Evolutionary conservation across 345 rosid genomes (phyloP).

Genomic region (Eucalyptus camaldulensis): DNA sequence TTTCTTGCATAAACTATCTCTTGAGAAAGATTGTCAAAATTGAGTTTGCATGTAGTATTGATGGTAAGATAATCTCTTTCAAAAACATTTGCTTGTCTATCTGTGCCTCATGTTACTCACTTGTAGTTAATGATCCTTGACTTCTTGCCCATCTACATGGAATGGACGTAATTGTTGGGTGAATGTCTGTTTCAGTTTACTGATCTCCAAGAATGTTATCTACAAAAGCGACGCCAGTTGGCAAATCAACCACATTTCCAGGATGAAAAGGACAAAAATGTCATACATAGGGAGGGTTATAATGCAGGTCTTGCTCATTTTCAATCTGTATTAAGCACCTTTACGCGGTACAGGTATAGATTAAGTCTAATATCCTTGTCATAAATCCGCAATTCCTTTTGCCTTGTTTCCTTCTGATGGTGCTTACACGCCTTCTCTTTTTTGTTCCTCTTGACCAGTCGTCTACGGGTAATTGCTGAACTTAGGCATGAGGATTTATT

Average conservation of each 20-base stretch:
- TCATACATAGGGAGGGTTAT: conserved; percentile 71
- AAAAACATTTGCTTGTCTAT: background rate
- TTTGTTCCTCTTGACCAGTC: conserved; percentile 31
- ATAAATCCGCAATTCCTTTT: background rate
- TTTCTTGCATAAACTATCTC: background rate
- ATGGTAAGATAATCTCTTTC: background rate
- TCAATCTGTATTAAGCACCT: conserved; percentile 77
- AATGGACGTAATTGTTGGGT: background rate
- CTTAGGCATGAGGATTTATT: conserved; percentile 90
- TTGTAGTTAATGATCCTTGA: background rate
- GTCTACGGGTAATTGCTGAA: conserved; percentile 93
- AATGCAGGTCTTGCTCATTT: conserved; percentile 79
- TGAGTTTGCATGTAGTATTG: background rate
- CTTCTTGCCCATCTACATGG: background rate
- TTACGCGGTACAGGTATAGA: conserved; percentile 79
- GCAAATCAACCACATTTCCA: conserved; percentile 43
- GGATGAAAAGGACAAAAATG: conserved; percentile 52
- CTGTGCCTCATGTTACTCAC: background rate
- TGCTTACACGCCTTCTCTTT: background rate
- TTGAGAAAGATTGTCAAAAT: background rate
- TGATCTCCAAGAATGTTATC: conserved; percentile 92
- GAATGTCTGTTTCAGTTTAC: conserved; percentile 44
- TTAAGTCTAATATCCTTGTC: background rate
- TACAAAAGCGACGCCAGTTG: conserved; percentile 82
- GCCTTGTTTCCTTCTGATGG: background rate